These are phyloP conservation scores for Triangularia setosa DNA, from an alignment of 2,329 filamentous ascomycete genomes.

Conservation along the genomic window DNA sequence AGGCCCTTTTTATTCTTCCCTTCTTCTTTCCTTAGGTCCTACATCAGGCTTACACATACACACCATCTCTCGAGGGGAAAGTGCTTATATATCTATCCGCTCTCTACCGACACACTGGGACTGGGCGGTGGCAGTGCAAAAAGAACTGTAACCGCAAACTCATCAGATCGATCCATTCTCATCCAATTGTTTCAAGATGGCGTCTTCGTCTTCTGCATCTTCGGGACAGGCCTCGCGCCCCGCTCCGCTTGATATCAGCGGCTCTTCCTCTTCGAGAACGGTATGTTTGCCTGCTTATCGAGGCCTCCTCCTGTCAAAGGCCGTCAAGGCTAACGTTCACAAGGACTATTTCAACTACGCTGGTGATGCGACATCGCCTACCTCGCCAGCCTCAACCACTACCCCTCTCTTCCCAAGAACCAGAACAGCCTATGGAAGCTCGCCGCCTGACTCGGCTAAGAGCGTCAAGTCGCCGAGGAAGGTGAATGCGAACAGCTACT, in stretches of 20 bases:
- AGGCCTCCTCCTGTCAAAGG: background rate
- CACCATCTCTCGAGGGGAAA: background rate
- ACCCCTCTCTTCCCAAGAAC: background rate
- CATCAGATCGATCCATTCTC: conserved; percentile 7
- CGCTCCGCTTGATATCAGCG: background rate
- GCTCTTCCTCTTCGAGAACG: background rate
- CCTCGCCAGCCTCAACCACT: background rate
- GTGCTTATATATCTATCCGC: background rate
- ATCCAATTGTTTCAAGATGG: background rate
- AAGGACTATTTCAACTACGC: background rate
- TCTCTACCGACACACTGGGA: background rate
- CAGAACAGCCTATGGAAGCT: background rate
- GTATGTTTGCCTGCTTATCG: background rate
- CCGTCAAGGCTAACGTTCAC: background rate
- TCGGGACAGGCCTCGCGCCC: background rate
- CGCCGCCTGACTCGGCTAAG: conserved; percentile 2
- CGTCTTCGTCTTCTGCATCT: background rate
- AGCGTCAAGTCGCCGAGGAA: conserved; percentile 19
- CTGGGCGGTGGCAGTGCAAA: conserved; percentile 22
- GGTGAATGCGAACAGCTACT: conserved; percentile 51
- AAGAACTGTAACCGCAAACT: background rate
- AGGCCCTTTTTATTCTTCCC: background rate
- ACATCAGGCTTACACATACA: background rate
- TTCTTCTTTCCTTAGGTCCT: background rate
- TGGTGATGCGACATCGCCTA: background rate